Conservation (phyloP, 106 monocot genomes). For the Acorus gramineus region DNA sequence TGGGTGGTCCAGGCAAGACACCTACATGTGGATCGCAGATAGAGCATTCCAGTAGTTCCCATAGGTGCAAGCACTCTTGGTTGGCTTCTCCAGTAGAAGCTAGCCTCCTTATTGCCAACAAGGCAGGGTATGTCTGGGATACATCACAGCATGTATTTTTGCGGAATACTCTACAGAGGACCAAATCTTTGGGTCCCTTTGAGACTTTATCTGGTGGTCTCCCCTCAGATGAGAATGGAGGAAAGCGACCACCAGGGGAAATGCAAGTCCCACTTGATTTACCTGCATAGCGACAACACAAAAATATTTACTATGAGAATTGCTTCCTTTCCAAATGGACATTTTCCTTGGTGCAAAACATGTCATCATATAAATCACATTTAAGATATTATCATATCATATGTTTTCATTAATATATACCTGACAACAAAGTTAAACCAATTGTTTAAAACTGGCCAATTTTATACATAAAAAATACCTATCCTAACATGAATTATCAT, state of each 20-base stretch:
- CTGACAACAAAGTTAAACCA: too few species aligned
- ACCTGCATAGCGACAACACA: slow-evolving; percentile 22
- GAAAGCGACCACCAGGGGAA: slow-evolving; percentile 86
- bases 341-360: too few species aligned
- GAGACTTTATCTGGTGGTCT: slow-evolving; percentile 55
- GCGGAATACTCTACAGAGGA: slow-evolving; percentile 72
- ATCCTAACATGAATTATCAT: too few species aligned
- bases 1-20: slow-evolving; percentile 56
- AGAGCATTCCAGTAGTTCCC: slow-evolving; percentile 93
- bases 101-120: slow-evolving; percentile 55
- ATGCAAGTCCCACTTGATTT: slow-evolving; percentile 49
- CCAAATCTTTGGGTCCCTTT: slow-evolving; percentile 67
- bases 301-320: too few species aligned
- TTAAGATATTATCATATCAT: too few species aligned
- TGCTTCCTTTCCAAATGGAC: too few species aligned
- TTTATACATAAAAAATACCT: too few species aligned
- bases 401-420: too few species aligned
- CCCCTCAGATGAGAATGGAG: slow-evolving; percentile 72
- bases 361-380: too few species aligned
- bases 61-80: slow-evolving; percentile 71
- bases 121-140: slow-evolving; percentile 71
- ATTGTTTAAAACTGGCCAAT: too few species aligned
- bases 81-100: slow-evolving; percentile 78
- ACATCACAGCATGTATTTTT: slow-evolving; percentile 92
- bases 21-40: slow-evolving; percentile 82